phyloP scores from a whole-genome alignment of 2,329 filamentous ascomycete species.

The Alternaria sp. region DNA sequence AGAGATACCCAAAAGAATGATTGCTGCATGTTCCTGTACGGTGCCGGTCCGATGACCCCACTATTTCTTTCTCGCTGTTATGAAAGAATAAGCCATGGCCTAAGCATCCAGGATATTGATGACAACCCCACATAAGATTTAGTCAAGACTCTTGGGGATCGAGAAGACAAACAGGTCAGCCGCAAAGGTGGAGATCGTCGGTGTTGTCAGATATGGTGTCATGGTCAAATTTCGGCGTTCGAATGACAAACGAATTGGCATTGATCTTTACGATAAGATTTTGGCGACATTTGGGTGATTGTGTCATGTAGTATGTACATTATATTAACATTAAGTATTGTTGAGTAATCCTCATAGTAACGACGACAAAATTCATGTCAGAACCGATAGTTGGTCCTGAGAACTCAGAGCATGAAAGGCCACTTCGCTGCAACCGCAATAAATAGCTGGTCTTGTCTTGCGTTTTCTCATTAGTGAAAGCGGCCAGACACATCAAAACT shows the following conservation, averaged over 20 bases:
- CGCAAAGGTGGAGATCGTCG: neutral
- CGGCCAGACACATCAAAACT: constrained; percentile 5
- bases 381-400: neutral
- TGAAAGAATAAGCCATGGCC: neutral
- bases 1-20: neutral
- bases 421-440: neutral
- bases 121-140: neutral
- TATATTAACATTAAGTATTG: constrained; percentile 10
- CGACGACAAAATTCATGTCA: neutral
- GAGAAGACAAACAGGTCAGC: neutral
- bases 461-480: constrained; percentile 3
- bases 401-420: neutral
- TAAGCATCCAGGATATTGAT: neutral
- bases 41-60: neutral
- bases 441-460: neutral
- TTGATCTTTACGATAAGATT: neutral
- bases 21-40: neutral
- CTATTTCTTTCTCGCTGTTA: neutral
- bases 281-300: neutral
- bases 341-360: neutral
- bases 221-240: neutral
- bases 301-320: neutral
- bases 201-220: neutral
- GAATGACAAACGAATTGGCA: neutral
- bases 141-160: neutral